A percentile compares a stretch with the other conserved stretches of the same genome.
Conservation (phyloP, 1,139 yeast genomes). For the Pichia sp. region DNA sequence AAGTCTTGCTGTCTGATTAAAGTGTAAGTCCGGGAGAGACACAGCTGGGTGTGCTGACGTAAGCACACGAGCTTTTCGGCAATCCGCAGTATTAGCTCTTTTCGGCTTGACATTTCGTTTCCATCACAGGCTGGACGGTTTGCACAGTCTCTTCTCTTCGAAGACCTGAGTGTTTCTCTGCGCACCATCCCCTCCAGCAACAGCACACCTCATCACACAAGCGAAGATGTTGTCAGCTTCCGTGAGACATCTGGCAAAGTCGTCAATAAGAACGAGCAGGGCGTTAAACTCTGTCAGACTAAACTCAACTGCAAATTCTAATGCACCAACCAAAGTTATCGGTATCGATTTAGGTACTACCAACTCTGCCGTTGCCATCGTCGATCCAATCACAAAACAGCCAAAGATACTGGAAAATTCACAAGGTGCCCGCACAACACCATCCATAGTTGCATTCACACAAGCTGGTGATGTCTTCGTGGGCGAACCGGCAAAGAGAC, state of each 20-base stretch:
- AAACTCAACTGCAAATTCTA: conserved; percentile 5
- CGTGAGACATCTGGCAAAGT: not conserved
- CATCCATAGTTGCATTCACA: conserved; percentile 66
- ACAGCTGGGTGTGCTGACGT: no score
- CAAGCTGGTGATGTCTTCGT: conserved; percentile 45
- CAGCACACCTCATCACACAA: no score
- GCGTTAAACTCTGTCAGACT: not conserved
- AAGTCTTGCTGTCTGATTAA: no score
- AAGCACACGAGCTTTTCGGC: no score
- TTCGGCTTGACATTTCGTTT: no score
- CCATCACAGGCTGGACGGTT: no score
- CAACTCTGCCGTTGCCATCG: conserved; percentile 76
- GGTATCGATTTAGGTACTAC: conserved; percentile 85
- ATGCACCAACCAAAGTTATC: conserved; percentile 40
- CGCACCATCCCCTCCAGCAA: no score
- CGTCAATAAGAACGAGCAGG: not conserved
- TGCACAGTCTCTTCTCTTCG: no score
- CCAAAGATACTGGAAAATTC: conserved; percentile 64
- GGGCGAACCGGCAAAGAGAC: conserved; percentile 67
- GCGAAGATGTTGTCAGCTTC: not conserved
- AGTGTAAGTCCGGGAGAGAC: no score
- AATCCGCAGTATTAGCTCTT: no score
- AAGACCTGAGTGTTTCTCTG: no score
- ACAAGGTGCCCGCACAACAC: conserved; percentile 70
- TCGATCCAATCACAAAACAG: conserved; percentile 40